Conservation (phyloP, 495 filamentous ascomycete genomes). For the Articulospora tetracladia region DNA sequence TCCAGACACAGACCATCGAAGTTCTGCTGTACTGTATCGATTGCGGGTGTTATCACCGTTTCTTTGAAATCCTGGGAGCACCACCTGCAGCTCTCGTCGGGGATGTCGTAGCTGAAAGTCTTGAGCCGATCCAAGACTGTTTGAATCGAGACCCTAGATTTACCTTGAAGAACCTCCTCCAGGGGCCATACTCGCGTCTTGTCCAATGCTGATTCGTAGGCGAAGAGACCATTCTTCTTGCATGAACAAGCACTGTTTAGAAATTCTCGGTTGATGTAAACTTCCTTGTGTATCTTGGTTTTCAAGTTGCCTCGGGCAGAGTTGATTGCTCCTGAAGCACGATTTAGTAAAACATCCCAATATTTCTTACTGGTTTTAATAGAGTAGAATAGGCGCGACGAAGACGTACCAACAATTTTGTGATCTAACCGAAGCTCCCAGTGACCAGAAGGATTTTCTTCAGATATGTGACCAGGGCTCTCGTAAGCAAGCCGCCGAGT, state of each 20-base stretch:
- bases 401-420: constrained; percentile 10
- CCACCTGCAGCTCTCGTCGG: neutral
- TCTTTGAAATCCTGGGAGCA: neutral
- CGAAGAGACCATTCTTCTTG: neutral
- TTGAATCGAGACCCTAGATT: neutral
- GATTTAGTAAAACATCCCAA: neutral
- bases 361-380: neutral
- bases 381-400: too few relatives aligned
- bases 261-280: neutral
- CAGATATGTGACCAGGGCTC: neutral
- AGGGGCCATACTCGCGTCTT: constrained; percentile 5
- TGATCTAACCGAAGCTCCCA: neutral
- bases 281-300: neutral
- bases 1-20: constrained; percentile 10
- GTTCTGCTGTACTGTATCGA: neutral
- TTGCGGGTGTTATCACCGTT: neutral
- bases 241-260: neutral
- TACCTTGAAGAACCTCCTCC: neutral
- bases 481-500: neutral
- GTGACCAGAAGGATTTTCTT: neutral
- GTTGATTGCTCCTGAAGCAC: constrained; percentile 1
- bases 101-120: constrained; percentile 2
- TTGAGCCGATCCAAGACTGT: neutral
- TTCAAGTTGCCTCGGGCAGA: constrained; percentile 6
- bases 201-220: neutral